A percentile compares a stretch with the other conserved stretches of the same genome.
Evolutionary conservation across 192 early-diverging fungal species (phyloP).

Genomic region (Linnemannia zychae): DNA sequence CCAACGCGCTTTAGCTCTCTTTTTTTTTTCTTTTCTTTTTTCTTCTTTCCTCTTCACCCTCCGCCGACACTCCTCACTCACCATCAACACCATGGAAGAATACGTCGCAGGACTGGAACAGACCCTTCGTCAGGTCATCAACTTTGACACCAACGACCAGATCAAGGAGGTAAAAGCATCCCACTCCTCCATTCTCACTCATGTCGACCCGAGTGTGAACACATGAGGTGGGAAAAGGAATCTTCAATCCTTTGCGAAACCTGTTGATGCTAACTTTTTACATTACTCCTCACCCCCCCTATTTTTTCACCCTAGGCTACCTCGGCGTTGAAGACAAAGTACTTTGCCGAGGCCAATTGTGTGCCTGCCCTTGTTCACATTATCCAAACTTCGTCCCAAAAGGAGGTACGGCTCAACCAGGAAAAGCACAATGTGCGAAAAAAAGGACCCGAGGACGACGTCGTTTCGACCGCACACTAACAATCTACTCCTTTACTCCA

Average conservation of each 20-base stretch:
- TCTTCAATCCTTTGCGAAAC: neutral
- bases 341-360: constrained; percentile 75
- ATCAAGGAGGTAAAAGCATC: constrained; percentile 25
- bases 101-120: constrained; percentile 19
- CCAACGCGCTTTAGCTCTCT: neutral
- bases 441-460: neutral
- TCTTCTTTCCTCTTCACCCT: neutral
- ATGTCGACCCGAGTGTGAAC: neutral
- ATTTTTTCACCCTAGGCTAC: constrained; percentile 66
- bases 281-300: neutral
- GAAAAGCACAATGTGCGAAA: neutral
- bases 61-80: neutral
- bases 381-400: constrained; percentile 68
- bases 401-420: constrained; percentile 47
- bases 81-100: constrained; percentile 18
- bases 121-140: constrained; percentile 18
- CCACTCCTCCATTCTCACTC: neutral
- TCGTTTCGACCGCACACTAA: neutral
- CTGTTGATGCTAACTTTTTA: neutral
- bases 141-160: constrained; percentile 18
- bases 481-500: neutral
- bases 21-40: constrained; percentile 7
- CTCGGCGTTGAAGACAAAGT: constrained; percentile 76
- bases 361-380: constrained; percentile 84
- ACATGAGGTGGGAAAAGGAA: neutral